Evolutionary conservation across 805 yeast species (phyloP), one percentile per base, ranked within the genome.

Genomic region (Pichia pseudocactophila): DNA sequence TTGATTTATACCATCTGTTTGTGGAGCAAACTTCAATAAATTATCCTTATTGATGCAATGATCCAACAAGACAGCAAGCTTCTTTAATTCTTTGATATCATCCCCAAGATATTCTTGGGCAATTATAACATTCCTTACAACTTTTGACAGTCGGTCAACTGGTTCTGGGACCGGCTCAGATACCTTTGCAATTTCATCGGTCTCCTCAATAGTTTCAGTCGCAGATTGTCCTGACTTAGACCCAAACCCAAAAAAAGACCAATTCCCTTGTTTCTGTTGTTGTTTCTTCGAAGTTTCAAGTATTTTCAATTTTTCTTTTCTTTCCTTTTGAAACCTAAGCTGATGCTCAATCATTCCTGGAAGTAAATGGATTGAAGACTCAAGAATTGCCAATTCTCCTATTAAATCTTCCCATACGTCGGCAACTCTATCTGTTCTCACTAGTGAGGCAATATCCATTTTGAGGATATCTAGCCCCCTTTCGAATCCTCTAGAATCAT

Each of bases 331-430:
- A 20, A 38, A 20, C 15, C 28, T 28, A 7, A 15, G 34, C 12
- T 36, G 46, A 16, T 35, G 30, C 11, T 48, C 49, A 7, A 36
- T 28, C 49, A 48, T 45, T 5, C 10, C n/a, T 13, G 15, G 13
- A 6, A 48, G 16, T 34, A 31, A 19, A 34, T 34, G 37, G 7
- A 48, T 33, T 1, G 49, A 42, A 4, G 42, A 40, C 26, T 43
- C 49, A 12, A 48, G 27, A 11, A 45, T 28, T 12, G 47, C 40
- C 15, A 48, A 13, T 35, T 48, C 51, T 8, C 49, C 49, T n/a
- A 45, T 37, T 7, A 48, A 30, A 17, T 48, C 51, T 37, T 48
- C 51, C 49, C 49, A 48, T 8, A 48, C 49, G 25, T 48, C 51
- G 3, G 49, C 41, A 15, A 30, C 25, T 22, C 51, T 32, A 36